A percentile compares a stretch with the other conserved stretches of the same genome.
phyloP scores from a whole-genome alignment of 2,329 filamentous ascomycete species.

The Pestalotiopsis sp. region DNA sequence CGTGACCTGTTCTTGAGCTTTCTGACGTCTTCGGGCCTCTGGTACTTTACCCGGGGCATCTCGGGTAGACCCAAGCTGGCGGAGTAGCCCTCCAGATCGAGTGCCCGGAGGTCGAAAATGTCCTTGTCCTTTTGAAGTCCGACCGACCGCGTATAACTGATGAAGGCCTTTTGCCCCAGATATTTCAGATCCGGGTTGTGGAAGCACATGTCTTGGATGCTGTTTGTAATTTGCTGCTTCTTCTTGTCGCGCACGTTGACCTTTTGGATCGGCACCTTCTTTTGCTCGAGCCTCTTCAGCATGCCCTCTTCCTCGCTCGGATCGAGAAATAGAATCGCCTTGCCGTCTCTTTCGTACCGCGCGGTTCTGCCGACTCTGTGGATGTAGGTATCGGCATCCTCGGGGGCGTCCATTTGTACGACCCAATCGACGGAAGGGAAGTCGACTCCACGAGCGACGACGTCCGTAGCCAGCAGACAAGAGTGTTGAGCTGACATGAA shows the following conservation, averaged over 20 bases:
- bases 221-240: constrained; percentile 79
- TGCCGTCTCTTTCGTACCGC: constrained; percentile 84
- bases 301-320: constrained; percentile 93
- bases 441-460: constrained; percentile 90
- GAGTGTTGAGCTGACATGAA: constrained; percentile 81
- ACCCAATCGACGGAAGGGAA: constrained; percentile 98
- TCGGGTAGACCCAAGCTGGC: constrained; percentile 85
- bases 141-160: constrained; percentile 83
- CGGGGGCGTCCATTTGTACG: constrained; percentile 95
- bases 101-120: constrained; percentile 79
- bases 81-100: constrained; percentile 85
- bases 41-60: constrained; percentile 88
- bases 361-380: constrained; percentile 93
- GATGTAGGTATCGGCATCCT: constrained; percentile 97
- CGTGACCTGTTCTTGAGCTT: constrained; percentile 83
- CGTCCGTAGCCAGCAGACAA: constrained; percentile 93
- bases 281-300: constrained; percentile 78
- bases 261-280: constrained; percentile 83
- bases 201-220: constrained; percentile 94
- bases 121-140: constrained; percentile 90
- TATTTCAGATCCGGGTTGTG: constrained; percentile 94
- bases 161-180: constrained; percentile 92
- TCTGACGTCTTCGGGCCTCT: constrained; percentile 87
- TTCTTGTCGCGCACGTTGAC: constrained; percentile 90
- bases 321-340: constrained; percentile 87